Evolutionary conservation across 805 yeast species (phyloP), one percentile per base, ranked within the genome.

Genomic region (Starmerella powellii): DNA sequence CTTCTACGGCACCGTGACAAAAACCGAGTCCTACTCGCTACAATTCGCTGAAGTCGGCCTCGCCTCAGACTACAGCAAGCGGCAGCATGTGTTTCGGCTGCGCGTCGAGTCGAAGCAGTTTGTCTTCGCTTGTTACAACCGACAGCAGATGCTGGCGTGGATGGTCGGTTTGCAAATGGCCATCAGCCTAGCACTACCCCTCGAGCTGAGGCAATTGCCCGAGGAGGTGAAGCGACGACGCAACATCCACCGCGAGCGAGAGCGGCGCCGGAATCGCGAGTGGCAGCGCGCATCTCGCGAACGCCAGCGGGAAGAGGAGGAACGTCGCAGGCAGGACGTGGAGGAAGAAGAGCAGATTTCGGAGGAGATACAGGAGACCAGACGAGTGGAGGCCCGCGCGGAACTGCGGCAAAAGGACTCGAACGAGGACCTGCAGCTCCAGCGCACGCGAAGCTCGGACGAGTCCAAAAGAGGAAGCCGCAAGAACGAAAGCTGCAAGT

Each of bases 61-160:
- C 12, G 95, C 97, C 0, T 67, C 74, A 2, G 98, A 88, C 61
- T 85, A 85, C 60, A 72, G 70, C 44, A 84, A 85, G 58, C 72
- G 71, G 49, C 41, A 38, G 16, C 23, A 47, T 37, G 29, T 40
- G 1, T 32, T 54, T 15, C 64, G 98, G 38, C 52, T 88, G 15
- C 71, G 98, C 17, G 71, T 80, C 29, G 97, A 88, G 61, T 72
- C 79, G 31, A 86, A 83, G 59, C 97, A 88, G 59, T 70, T 84
- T 47, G 58, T 88, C 32, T 50, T 88, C 2, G 76, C 74, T 42
- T 83, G 83, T 53, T 59, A 72, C 2, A 66, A 70, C 32, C 70
- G 78, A 3, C 75, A 74, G 52, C 78, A 75, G 29, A 70, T 85
- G 68, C 73, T 88, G 39, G 73, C 73, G 31, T 88, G 95, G 96